Percentiles rank a stretch among this genome's conserved stretches.
phyloP scores from a whole-genome alignment of 148 eudicot genomes.

The Vaccinium darrowii region DNA sequence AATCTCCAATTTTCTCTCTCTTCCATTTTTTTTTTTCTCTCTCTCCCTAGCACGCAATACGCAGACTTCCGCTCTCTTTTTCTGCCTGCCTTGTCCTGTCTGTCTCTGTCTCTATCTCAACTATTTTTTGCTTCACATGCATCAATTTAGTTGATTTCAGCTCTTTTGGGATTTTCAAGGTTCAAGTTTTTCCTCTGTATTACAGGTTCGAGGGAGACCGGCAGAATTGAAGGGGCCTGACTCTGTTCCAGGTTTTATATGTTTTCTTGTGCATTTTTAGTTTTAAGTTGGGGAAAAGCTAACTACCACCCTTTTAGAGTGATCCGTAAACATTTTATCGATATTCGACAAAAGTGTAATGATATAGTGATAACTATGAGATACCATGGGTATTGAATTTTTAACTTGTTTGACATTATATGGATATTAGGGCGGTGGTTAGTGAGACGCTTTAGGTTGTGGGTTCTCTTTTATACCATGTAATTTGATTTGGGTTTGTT shows the following conservation, averaged over 20 bases:
- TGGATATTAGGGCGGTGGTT: too few species aligned
- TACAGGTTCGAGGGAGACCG: slow-evolving; percentile 46
- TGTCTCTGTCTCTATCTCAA: slow-evolving; percentile 19
- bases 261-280: slow-evolving; percentile 10
- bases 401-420: too few species aligned
- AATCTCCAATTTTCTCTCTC: slow-evolving; percentile 45
- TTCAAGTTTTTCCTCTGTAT: slow-evolving; percentile 19
- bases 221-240: slow-evolving; percentile 31
- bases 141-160: slow-evolving; percentile 15
- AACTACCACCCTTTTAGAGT: too few species aligned
- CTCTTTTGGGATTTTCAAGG: slow-evolving; percentile 6
- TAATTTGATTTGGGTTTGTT: slow-evolving; percentile 12
- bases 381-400: too few species aligned
- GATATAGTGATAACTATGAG: too few species aligned
- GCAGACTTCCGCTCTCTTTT: slow-evolving; percentile 15
- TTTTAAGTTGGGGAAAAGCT: neutral
- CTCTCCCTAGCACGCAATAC: slow-evolving; percentile 25
- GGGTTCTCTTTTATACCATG: neutral
- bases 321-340: too few species aligned
- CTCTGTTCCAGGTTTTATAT: slow-evolving; percentile 49
- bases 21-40: neutral
- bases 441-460: neutral
- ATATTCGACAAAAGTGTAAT: too few species aligned
- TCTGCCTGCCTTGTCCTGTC: slow-evolving; percentile 7
- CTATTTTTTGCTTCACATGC: slow-evolving; percentile 15